Evolutionary conservation across 1,284 basidiomycete genomes (phyloP).

Genomic region (Sporisorium reilianum): DNA sequence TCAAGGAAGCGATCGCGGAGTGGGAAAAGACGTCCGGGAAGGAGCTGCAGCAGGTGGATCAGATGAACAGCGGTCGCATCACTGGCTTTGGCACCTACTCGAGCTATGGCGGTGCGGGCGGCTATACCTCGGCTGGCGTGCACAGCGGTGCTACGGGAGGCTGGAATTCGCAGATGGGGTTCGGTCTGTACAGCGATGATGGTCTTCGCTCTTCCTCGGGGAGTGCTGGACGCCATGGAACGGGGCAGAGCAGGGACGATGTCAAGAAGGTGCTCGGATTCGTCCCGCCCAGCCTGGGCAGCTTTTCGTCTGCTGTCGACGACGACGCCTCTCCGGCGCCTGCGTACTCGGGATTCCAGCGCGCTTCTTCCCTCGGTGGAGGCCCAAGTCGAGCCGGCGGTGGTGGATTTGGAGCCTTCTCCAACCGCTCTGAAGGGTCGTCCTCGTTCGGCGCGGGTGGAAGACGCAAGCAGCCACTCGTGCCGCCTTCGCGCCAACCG

Average conservation of each 20-base stretch:
- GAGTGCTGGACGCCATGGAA: neutral
- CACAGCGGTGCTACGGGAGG: conserved; percentile 43
- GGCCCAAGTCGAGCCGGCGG: conserved; percentile 1
- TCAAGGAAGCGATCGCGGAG: conserved; percentile 17
- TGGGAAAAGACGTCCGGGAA: conserved; percentile 25
- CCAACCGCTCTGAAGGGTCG: neutral
- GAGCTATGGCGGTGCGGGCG: conserved; percentile 41
- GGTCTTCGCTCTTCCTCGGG: conserved; percentile 13
- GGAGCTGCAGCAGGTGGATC: conserved; percentile 37
- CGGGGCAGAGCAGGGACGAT: conserved; percentile 7
- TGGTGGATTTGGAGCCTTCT: conserved; percentile 10
- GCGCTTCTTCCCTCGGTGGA: conserved; percentile 36
- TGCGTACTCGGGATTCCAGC: conserved; percentile 32
- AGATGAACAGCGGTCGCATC: conserved; percentile 37
- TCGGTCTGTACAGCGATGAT: conserved; percentile 29
- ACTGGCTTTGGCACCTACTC: conserved; percentile 37
- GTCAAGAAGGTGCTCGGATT: conserved; percentile 20
- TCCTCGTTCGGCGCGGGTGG: neutral
- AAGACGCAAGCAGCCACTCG: conserved; percentile 29
- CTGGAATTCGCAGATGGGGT: conserved; percentile 47
- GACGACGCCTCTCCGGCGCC: conserved; percentile 25
- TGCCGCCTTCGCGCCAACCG: conserved; percentile 33
- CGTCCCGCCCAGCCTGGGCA: conserved; percentile 23
- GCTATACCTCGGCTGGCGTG: conserved; percentile 25
- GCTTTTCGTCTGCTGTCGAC: conserved; percentile 36